Base-by-base conservation (phyloP, 768 basidiomycete genomes). In the Auriscalpium orientale region DNA sequence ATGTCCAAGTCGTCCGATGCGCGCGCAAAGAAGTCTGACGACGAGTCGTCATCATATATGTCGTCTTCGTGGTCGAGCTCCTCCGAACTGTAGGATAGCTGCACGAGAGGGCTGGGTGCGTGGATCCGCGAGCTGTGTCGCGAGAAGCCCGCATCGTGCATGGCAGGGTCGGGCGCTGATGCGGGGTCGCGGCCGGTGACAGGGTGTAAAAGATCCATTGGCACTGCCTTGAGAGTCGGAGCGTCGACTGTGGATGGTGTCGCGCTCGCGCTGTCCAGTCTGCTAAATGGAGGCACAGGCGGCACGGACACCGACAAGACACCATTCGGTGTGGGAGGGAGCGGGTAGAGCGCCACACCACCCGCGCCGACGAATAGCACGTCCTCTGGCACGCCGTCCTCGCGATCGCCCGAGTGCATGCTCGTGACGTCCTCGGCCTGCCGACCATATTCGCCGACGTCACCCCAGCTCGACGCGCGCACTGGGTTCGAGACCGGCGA, bases 401-500 rank as follows among this genome's bases (percentile, higher is more conserved):
- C 61, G 55, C 56, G 51, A 18, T 61, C 58, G 1, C 58, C 61
- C 21, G 58, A 60, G 37, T 57, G 56, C 44, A 62, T 43, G 15
- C 61, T 60, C 18, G 54, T 47, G 1, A n/a, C 59, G 11, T 57
- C 59, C 10, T 55, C 18, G 3, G 46, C n/a, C 35, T 37, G 48
- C 12, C 58, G 13, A 33, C 54, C 34, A 8, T 62, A 62, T n/a
- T 62, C 61, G 8, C 56, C 56, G 28, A 62, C 59, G 35, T 62
- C 59, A 21, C 61, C 61, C 61, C 61, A 62, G 49, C 61, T 62
- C 34, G 61, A 60, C 2, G 61, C 61, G 22, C 61, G 61, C 56
- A 60, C 53, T 8, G 56, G 58, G 35, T 35, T 49, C n/a, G 34
- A 28, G 22, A 45, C 55, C 16, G 22, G 28, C 21, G 18, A 21